phyloP scores from a whole-genome alignment of 345 rosid species.

The Noccaea bulbosa region DNA sequence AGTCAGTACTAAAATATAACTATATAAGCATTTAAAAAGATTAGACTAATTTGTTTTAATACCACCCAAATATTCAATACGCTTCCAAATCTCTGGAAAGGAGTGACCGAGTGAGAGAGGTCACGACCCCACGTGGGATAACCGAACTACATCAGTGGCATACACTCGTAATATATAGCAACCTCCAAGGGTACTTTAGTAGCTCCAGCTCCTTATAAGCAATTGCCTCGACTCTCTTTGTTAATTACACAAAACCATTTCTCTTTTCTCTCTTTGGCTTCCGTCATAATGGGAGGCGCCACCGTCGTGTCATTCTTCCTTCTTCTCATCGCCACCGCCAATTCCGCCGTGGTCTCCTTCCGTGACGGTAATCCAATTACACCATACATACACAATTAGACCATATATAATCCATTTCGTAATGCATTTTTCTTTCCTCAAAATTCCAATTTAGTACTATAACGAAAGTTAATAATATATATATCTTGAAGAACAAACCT shows the following conservation, averaged over 20 bases:
- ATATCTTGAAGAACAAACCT: not conserved
- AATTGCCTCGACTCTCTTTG: slow-evolving; percentile 24
- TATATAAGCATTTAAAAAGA: not conserved
- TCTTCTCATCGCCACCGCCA: slow-evolving; percentile 37
- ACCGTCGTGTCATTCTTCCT: slow-evolving; percentile 36
- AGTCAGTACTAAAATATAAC: not conserved
- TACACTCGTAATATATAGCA: slow-evolving; percentile 24
- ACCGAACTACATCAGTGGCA: slow-evolving; percentile 31
- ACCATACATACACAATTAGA: not conserved
- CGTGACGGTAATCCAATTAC: slow-evolving; percentile 34
- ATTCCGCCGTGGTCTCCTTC: slow-evolving; percentile 31
- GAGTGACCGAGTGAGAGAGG: not conserved
- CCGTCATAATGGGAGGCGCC: slow-evolving; percentile 37
- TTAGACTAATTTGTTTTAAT: not conserved
- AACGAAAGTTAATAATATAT: not conserved
- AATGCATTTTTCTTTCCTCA: not conserved
- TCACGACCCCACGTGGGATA: slow-evolving; percentile 43
- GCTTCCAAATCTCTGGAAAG: slow-evolving; percentile 34
- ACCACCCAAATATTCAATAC: slow-evolving; percentile 15
- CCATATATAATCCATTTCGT: not conserved
- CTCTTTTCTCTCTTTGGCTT: slow-evolving; percentile 3
- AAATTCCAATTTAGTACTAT: not conserved
- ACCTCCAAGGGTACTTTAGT: slow-evolving; percentile 20
- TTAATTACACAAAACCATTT: not conserved
- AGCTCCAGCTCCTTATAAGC: slow-evolving; percentile 30